Conservation (phyloP, 2,329 filamentous ascomycete species). For the Pezicula neosporulosa region DNA sequence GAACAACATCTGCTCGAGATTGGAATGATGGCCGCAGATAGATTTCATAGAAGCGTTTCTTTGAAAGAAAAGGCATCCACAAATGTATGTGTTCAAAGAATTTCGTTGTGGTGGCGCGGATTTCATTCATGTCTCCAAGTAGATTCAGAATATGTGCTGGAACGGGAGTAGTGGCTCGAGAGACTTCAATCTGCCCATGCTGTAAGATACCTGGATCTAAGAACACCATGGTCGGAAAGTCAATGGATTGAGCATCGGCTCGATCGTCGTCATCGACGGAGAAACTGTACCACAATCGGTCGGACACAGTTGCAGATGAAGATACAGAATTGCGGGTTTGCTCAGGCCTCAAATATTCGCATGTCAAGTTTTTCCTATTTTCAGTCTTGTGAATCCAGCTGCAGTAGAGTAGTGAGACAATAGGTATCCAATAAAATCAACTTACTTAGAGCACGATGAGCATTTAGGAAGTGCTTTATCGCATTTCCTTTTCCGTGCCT, state of each 20-base stretch:
- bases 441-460: conserved; percentile 2
- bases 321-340: neutral
- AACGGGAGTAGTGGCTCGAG: neutral
- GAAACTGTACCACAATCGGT: neutral
- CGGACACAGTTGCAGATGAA: neutral
- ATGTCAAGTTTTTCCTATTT: neutral
- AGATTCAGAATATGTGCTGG: conserved; percentile 1
- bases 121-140: conserved; percentile 2
- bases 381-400: neutral
- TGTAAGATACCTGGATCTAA: conserved; percentile 6
- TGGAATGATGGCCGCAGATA: neutral
- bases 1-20: conserved; percentile 3
- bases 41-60: conserved; percentile 12
- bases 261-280: neutral
- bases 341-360: neutral
- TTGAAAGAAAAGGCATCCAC: conserved; percentile 17
- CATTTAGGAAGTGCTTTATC: conserved; percentile 7
- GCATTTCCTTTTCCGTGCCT: conserved; percentile 5
- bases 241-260: neutral
- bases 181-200: conserved; percentile 2
- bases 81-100: conserved; percentile 11
- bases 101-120: neutral
- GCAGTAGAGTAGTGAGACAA: neutral
- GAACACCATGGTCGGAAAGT: conserved; percentile 7
- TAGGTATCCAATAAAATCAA: neutral